Evolutionary conservation across 768 basidiomycete species (phyloP), one percentile per base, ranked within the genome.

Genomic region (Suillus spraguei): DNA sequence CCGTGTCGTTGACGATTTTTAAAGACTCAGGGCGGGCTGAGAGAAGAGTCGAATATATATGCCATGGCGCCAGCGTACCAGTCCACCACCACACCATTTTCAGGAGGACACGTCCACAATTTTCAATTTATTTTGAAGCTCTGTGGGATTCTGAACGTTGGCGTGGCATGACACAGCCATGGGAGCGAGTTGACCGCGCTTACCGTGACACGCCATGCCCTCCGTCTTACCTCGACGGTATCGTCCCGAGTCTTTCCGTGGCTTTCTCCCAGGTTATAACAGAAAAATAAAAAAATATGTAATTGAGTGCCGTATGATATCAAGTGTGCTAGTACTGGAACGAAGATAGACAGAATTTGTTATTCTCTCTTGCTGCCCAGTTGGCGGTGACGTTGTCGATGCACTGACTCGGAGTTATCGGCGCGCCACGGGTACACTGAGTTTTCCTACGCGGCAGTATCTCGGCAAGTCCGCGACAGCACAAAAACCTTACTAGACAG

Each of bases 91-190:
- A 13, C 32, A n/a, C 2, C 8, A 52, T 32, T 52, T 20, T 52
- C 28, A 52, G 5, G 33, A 53, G 35, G 52, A 53, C 17, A 35
- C 2, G 32, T 11, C 20, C 20, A 5, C 6, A 35, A 53, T 53
- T 53, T 53, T n/a, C n/a, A n/a, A n/a, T n/a, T n/a, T 3, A 53
- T n/a, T 53, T n/a, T 53, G 32, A 53, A 53, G 32, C 33, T 35
- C 52, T 5, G 7, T 52, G 33, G 35, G 32, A 53, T 35, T 53
- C 11, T 13, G 11, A 33, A 13, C 20, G 33, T 33, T 33, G 52
- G 32, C 33, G 10, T 5, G 13, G 33, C 52, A 50, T 50, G n/a
- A n/a, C n/a, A n/a, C n/a, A n/a, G n/a, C n/a, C n/a, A n/a, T n/a
- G n/a, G n/a, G n/a, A n/a, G n/a, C n/a, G n/a, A n/a, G 16, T 50